These are phyloP conservation scores for Pseudonectria foliicola DNA, from an alignment of 2,329 filamentous ascomycete species.

Conservation along the genomic window DNA sequence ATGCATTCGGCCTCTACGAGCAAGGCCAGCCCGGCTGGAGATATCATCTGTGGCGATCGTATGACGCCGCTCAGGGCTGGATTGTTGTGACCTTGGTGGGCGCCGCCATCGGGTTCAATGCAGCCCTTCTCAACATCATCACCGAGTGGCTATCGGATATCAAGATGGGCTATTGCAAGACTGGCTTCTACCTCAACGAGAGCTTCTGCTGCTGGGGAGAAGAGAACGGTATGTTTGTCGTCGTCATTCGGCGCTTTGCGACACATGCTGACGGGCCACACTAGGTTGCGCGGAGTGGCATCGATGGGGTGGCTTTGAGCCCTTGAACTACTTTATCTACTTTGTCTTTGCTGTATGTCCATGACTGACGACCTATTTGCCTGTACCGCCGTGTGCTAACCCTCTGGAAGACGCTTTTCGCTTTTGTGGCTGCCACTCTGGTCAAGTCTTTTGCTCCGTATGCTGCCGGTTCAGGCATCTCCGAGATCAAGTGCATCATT, in stretches of 20 bases:
- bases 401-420: constrained; percentile 58
- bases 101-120: constrained; percentile 86
- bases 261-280: constrained; percentile 4
- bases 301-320: constrained; percentile 71
- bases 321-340: constrained; percentile 82
- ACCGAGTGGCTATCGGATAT: constrained; percentile 96
- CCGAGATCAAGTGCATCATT: constrained; percentile 98
- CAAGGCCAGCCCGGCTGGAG: constrained; percentile 68
- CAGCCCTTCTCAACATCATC: constrained; percentile 86
- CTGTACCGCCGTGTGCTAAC: constrained; percentile 5
- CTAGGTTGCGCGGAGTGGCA: constrained; percentile 82
- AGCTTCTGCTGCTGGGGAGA: constrained; percentile 97
- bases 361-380: background rate
- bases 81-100: constrained; percentile 93
- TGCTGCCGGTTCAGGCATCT: constrained; percentile 92
- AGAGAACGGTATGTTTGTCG: constrained; percentile 56
- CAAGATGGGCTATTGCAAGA: constrained; percentile 92
- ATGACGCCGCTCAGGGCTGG: constrained; percentile 96
- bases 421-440: constrained; percentile 71
- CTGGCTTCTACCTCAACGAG: constrained; percentile 95
- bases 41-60: constrained; percentile 73
- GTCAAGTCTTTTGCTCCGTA: constrained; percentile 93
- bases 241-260: background rate
- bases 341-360: constrained; percentile 68
- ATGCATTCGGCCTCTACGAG: constrained; percentile 65